Percentiles rank a stretch among this genome's conserved stretches.
Evolutionary conservation across 202 grass and related monocot genomes (phyloP).

Genomic region (Digitaria exilis): DNA sequence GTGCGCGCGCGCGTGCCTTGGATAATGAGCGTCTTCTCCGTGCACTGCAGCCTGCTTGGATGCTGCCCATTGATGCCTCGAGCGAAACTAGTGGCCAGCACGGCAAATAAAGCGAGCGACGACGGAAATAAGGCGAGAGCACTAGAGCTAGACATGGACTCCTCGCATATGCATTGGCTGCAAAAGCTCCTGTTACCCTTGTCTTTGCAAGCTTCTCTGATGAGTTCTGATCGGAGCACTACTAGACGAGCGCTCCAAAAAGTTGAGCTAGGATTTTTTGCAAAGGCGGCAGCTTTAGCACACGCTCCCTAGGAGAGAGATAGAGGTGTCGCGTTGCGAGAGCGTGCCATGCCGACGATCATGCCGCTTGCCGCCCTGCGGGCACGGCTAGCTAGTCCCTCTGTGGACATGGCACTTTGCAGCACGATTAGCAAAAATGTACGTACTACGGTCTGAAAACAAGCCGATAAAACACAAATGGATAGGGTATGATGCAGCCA

Average conservation of each 20-base stretch:
- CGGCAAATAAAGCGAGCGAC: not conserved
- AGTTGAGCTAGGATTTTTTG: not conserved
- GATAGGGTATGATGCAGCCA: too few relatives aligned
- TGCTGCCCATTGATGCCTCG: conserved; percentile 27
- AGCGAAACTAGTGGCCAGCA: conserved; percentile 8
- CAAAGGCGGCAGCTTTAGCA: conserved; percentile 38
- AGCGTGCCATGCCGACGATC: conserved; percentile 22
- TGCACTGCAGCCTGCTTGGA: conserved; percentile 6
- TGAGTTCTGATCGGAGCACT: conserved; percentile 34
- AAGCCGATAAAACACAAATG: not conserved
- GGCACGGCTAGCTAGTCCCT: not conserved
- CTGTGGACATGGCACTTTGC: not conserved
- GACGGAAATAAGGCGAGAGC: conserved; percentile 36
- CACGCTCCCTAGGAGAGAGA: not conserved
- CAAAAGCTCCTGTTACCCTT: not conserved
- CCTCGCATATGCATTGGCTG: not conserved
- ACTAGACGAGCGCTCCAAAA: conserved; percentile 26
- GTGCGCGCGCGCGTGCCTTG: conserved; percentile 29
- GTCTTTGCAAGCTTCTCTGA: not conserved
- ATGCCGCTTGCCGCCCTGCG: too few relatives aligned
- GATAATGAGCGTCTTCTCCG: conserved; percentile 34
- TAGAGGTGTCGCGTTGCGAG: not conserved
- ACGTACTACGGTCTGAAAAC: too few relatives aligned
- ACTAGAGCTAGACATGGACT: conserved; percentile 25
- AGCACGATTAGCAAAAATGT: not conserved